phyloP scores from a whole-genome alignment of 116 monocot species.

The Phalaenopsis hybrid region DNA sequence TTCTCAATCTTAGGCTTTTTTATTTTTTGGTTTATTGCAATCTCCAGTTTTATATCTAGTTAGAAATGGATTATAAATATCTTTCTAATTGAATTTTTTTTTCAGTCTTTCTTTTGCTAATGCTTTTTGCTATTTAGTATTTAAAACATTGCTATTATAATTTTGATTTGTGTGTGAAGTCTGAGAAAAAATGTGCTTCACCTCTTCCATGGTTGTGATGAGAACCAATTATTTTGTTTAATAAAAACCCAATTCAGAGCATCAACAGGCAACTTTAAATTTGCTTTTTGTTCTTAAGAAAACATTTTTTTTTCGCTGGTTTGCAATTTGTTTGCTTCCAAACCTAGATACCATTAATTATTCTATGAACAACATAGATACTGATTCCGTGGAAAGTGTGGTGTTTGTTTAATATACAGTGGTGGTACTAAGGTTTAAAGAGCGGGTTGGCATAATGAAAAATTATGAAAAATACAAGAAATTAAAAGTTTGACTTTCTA shows the following conservation, averaged over 20 bases:
- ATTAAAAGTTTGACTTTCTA: too few species aligned
- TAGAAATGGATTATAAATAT: not conserved
- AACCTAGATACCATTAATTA: not conserved
- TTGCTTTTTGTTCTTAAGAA: not conserved
- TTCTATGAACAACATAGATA: not conserved
- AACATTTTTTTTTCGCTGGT: not conserved
- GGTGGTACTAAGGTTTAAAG: too few species aligned
- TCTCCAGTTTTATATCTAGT: not conserved
- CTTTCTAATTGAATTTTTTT: not conserved
- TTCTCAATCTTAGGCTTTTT: slow-evolving; percentile 26
- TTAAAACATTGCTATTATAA: not conserved
- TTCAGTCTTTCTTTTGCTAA: not conserved
- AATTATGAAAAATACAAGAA: too few species aligned
- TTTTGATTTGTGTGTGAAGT: not conserved
- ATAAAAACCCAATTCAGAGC: not conserved
- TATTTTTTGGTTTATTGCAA: not conserved
- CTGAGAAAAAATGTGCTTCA: not conserved
- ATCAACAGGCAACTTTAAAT: not conserved
- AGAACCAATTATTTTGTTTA: not conserved
- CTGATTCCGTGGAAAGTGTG: not conserved
- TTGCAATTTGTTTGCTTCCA: not conserved
- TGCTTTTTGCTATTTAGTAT: not conserved
- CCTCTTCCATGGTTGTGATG: not conserved
- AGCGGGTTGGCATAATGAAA: too few species aligned
- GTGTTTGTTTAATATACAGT: not conserved